These are phyloP conservation scores for Nitzschia sp. DNA, from an alignment of 108 stramenopile species.

Conservation along the genomic window DNA sequence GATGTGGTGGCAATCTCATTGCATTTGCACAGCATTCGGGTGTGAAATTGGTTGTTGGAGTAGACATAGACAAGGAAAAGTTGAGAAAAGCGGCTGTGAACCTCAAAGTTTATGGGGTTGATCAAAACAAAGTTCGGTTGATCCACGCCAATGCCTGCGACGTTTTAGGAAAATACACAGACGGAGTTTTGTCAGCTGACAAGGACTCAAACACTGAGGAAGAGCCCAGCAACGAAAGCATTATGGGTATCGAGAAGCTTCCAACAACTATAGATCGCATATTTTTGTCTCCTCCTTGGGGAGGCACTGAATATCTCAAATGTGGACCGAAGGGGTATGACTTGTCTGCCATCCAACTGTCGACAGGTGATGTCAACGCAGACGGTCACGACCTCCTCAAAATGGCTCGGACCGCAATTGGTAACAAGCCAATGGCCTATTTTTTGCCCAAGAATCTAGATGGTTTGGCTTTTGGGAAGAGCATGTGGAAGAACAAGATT, in stretches of 20 bases:
- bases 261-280: conserved; percentile 59
- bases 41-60: conserved; percentile 54
- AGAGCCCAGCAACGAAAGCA: conserved; percentile 31
- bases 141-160: conserved; percentile 59
- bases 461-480: conserved; percentile 49
- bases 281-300: conserved; percentile 85
- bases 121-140: conserved; percentile 55
- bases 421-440: conserved; percentile 42
- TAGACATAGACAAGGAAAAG: conserved; percentile 61
- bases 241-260: conserved; percentile 59
- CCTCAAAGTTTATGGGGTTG: conserved; percentile 63
- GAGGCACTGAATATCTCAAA: conserved; percentile 68
- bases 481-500: conserved; percentile 48
- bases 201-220: not conserved
- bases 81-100: conserved; percentile 73
- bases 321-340: conserved; percentile 44
- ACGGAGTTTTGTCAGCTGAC: conserved; percentile 19
- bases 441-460: conserved; percentile 75
- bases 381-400: conserved; percentile 54
- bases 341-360: conserved; percentile 28
- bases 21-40: conserved; percentile 55
- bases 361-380: conserved; percentile 8
- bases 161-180: conserved; percentile 44
- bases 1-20: conserved; percentile 84
- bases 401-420: conserved; percentile 44